Evolutionary conservation across 257 asterid genomes (phyloP).

Genomic region (Agastache rugosa): DNA sequence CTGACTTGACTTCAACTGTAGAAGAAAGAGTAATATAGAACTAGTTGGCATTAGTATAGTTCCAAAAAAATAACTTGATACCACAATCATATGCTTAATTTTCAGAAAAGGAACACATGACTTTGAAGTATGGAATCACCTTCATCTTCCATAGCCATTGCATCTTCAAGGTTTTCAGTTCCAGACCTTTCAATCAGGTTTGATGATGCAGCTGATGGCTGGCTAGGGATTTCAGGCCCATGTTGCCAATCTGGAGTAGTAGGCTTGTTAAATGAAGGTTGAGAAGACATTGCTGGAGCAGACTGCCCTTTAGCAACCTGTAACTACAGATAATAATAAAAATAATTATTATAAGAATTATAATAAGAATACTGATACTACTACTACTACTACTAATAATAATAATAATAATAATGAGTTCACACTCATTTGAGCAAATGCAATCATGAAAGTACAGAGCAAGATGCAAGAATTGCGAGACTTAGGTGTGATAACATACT

Average conservation of each 20-base stretch:
- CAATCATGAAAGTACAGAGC: slow-evolving; percentile 9
- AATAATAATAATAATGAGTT: slow-evolving; percentile 12
- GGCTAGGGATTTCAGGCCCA: slow-evolving; percentile 57
- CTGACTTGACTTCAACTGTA: slow-evolving; percentile 88
- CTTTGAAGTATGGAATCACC: slow-evolving; percentile 47
- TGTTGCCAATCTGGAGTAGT: slow-evolving; percentile 69
- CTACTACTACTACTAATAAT: too few species aligned
- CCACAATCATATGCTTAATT: slow-evolving; percentile 3
- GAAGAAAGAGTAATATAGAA: slow-evolving; percentile 28
- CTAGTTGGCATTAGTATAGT: neutral
- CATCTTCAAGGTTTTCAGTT: slow-evolving; percentile 65
- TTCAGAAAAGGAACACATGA: slow-evolving; percentile 21
- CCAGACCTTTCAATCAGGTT: slow-evolving; percentile 60
- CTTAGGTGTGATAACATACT: slow-evolving; percentile 56
- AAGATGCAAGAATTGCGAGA: slow-evolving; percentile 21
- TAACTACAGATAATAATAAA: slow-evolving; percentile 32
- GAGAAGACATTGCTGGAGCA: slow-evolving; percentile 51
- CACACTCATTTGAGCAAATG: slow-evolving; percentile 13
- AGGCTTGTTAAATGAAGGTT: slow-evolving; percentile 52
- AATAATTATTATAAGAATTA: slow-evolving; percentile 14
- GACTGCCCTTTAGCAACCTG: slow-evolving; percentile 82
- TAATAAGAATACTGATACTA: neutral
- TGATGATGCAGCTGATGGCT: slow-evolving; percentile 54
- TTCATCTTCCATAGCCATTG: slow-evolving; percentile 75
- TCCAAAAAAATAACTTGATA: slow-evolving; percentile 2